Base-by-base conservation (phyloP, 352 stramenopile genomes). In the Pythium coloratum region DNA sequence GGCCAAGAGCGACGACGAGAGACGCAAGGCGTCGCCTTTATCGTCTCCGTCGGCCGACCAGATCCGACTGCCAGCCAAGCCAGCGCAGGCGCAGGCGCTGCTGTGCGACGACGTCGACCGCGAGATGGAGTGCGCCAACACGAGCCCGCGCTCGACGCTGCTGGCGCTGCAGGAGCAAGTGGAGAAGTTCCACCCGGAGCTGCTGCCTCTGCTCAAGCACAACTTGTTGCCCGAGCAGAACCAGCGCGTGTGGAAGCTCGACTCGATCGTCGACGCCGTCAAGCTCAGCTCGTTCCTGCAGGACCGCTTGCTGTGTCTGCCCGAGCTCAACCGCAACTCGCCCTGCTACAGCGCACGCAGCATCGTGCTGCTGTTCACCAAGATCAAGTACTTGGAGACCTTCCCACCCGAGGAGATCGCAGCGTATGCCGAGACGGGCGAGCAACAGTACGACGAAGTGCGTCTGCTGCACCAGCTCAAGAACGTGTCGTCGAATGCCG, bases 311-410 rank as follows among this genome's bases (percentile, higher is more conserved):
- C 66, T 95, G 32, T 89, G 82, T 60, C 72, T 92, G 12, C 84
- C 84, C 1, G 86, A 92, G 63, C 71, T 92, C 42, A 92, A 92
- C 72, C 86, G 81, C 62, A 89, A 80, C 72, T 92, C 86, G 32
- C 83, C 86, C 30, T 92, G 83, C 75, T 92, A 92, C 74, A 93
- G 77, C 50, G 86, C 86, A 20, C 83, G 86, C 14, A 80, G 73
- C 34, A 84, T 95, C 50, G 81, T 95, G 62, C 70, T 93, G 69
- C 80, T 93, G 32, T 95, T 89, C 67, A 95, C 84, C 32, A 95
- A 95, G 69, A 75, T 92, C 61, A 84, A 87, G 61, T 95, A 95
- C 70, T 71, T 95, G 14, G 85, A 86, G 70, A 92, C 85, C 8
- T 93, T 93, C 67, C 69, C 80, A 10, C 57, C 76, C 6, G 59